Conservation (phyloP, 2,329 filamentous ascomycete species). For the Pseudocercospora musae region DNA sequence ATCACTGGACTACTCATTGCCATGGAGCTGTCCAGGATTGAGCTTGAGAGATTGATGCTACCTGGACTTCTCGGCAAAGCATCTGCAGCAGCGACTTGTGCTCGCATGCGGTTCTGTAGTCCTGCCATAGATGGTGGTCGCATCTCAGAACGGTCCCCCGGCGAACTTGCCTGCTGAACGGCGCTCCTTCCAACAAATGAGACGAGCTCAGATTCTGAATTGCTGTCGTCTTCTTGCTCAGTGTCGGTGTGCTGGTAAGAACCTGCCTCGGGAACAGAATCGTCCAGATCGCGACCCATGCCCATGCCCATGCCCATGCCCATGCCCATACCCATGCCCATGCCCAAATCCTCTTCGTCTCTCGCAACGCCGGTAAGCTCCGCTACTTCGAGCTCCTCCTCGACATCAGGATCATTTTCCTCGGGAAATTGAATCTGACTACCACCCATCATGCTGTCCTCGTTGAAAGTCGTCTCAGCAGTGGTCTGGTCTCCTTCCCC, state of each 20-base stretch:
- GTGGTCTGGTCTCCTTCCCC: slow-evolving; percentile 56
- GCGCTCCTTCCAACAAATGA: slow-evolving; percentile 28
- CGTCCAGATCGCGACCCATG: slow-evolving; percentile 41
- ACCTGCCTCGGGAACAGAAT: slow-evolving; percentile 52
- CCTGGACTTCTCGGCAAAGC: slow-evolving; percentile 32
- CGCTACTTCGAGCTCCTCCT: slow-evolving; percentile 47
- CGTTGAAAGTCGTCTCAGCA: slow-evolving; percentile 44
- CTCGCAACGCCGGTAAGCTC: slow-evolving; percentile 47
- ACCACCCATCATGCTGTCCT: slow-evolving; percentile 48
- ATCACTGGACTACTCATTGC: slow-evolving; percentile 37
- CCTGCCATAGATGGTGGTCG: slow-evolving; percentile 12
- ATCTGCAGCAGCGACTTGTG: slow-evolving; percentile 30
- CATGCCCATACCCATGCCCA: slow-evolving; percentile 31
- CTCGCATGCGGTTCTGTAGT: slow-evolving; percentile 32
- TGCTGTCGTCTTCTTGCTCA: slow-evolving; percentile 43
- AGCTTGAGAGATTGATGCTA: slow-evolving; percentile 34
- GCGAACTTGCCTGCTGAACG: slow-evolving; percentile 15
- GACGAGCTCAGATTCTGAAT: slow-evolving; percentile 27
- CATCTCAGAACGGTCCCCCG: slow-evolving; percentile 8
- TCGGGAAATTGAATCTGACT: slow-evolving; percentile 42
- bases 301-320: slow-evolving; percentile 41
- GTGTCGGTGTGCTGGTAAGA: slow-evolving; percentile 56
- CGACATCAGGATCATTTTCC: slow-evolving; percentile 40
- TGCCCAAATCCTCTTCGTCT: slow-evolving; percentile 46
- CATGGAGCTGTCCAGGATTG: slow-evolving; percentile 36